Evolutionary conservation across 345 rosid genomes (phyloP).

Genomic region (Noccaea caerulescens): DNA sequence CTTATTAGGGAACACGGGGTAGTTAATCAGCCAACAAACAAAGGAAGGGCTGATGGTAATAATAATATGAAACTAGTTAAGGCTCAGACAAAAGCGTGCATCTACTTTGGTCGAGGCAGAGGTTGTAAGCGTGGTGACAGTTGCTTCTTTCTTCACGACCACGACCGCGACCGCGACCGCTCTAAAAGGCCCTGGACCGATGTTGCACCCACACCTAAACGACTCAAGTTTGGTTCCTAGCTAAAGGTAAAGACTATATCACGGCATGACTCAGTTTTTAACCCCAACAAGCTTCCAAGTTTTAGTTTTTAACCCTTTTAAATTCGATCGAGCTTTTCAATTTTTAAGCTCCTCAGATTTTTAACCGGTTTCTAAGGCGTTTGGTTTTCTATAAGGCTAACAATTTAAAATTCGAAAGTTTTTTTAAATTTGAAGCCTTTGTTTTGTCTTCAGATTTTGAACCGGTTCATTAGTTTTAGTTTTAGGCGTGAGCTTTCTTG

Average conservation of each 20-base stretch:
- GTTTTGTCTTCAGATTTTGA: neutral
- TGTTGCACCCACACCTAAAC: slow-evolving; percentile 47
- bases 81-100: slow-evolving; percentile 50
- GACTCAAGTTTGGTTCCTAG: slow-evolving; percentile 44
- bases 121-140: slow-evolving; percentile 61
- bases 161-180: slow-evolving; percentile 58
- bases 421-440: neutral
- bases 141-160: slow-evolving; percentile 61
- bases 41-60: slow-evolving; percentile 22
- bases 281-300: no score
- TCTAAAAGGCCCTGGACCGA: slow-evolving; percentile 40
- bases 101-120: slow-evolving; percentile 44
- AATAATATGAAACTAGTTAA: neutral
- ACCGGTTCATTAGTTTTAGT: neutral
- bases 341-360: no score
- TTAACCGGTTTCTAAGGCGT: no score
- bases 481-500: no score
- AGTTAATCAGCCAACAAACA: slow-evolving; percentile 33
- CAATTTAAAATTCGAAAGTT: neutral
- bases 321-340: no score
- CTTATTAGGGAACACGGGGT: slow-evolving; percentile 66
- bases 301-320: no score
- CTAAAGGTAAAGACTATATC: neutral
- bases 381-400: neutral
- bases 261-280: no score